Percentiles rank a stretch among this genome's conserved stretches.
Conservation (phyloP, 2,329 filamentous ascomycete species). For the Falciphora oryzae region DNA sequence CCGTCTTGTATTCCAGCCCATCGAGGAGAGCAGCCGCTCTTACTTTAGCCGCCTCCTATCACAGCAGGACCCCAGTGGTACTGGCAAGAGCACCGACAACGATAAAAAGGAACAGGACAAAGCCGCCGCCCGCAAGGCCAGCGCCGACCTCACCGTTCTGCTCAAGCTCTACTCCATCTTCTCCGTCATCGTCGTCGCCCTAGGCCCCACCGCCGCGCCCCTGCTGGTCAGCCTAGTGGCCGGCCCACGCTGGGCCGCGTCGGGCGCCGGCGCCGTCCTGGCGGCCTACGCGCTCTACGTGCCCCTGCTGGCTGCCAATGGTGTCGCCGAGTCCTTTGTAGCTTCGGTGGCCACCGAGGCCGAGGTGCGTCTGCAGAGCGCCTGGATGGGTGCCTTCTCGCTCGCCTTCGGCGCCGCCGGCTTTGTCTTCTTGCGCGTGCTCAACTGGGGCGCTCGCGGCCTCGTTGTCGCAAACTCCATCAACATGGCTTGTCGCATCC, state of each 20-base stretch:
- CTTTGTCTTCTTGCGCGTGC: constrained; percentile 65
- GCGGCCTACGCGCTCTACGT: constrained; percentile 87
- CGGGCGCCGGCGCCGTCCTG: constrained; percentile 68
- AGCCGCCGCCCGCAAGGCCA: constrained; percentile 47
- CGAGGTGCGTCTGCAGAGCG: constrained; percentile 70
- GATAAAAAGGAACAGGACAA: constrained; percentile 38
- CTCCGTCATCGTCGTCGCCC: constrained; percentile 58
- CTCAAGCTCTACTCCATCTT: constrained; percentile 70
- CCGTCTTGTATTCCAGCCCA: constrained; percentile 84
- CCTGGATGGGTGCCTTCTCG: constrained; percentile 82
- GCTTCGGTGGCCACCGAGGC: constrained; percentile 72
- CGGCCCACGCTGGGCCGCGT: constrained; percentile 67
- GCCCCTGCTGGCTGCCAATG: constrained; percentile 85
- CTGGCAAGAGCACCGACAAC: constrained; percentile 12
- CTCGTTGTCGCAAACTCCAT: constrained; percentile 82
- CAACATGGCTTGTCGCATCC: constrained; percentile 81
- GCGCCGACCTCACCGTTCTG: constrained; percentile 54
- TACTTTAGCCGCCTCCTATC: constrained; percentile 78
- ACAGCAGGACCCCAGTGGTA: constrained; percentile 19
- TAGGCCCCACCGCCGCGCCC: constrained; percentile 73
- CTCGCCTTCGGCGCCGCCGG: constrained; percentile 67
- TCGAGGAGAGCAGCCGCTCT: constrained; percentile 88
- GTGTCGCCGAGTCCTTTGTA: constrained; percentile 87
- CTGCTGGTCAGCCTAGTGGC: constrained; percentile 69
- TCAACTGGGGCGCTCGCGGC: constrained; percentile 68